Percentiles rank a stretch among this genome's conserved stretches.
These are phyloP conservation scores for Pichia kluyveri DNA, from an alignment of 805 yeast genomes.

Conservation along the genomic window DNA sequence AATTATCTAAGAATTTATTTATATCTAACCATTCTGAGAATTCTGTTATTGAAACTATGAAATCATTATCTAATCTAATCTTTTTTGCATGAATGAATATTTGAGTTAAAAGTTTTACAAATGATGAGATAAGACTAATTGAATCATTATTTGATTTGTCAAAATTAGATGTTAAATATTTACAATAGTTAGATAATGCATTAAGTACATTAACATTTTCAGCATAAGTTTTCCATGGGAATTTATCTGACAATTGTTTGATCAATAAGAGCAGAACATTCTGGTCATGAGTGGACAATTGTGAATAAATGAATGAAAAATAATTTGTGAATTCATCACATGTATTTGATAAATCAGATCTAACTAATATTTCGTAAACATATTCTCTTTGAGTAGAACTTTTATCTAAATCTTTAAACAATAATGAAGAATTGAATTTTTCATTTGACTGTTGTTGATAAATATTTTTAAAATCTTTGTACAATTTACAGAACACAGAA, in stretches of 20 bases:
- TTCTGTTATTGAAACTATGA: conserved; percentile 11
- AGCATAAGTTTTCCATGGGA: conserved; percentile 17
- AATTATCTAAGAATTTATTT: neutral
- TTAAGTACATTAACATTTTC: conserved; percentile 10
- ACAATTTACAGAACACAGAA: conserved; percentile 18
- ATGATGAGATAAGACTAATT: conserved; percentile 14
- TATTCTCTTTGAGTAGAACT: conserved; percentile 19
- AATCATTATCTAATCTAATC: conserved; percentile 10
- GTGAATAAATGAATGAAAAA: conserved; percentile 13
- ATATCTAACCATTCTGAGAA: conserved; percentile 9
- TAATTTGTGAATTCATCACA: conserved; percentile 18
- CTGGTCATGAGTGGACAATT: conserved; percentile 15
- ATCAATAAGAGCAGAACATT: conserved; percentile 18
- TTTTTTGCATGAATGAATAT: conserved; percentile 10
- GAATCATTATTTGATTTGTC: neutral
- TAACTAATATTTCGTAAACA: conserved; percentile 20
- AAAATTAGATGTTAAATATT: neutral
- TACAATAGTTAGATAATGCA: conserved; percentile 12
- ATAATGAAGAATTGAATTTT: conserved; percentile 13
- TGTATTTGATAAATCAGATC: conserved; percentile 18
- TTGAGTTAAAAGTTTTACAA: conserved; percentile 16
- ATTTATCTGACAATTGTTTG: conserved; percentile 17
- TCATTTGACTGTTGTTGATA: conserved; percentile 5
- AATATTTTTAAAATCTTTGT: conserved; percentile 19
- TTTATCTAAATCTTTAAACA: conserved; percentile 13